phyloP scores from a whole-genome alignment of 371 early-diverging fungal species.

The Actinomortierella ambigua region DNA sequence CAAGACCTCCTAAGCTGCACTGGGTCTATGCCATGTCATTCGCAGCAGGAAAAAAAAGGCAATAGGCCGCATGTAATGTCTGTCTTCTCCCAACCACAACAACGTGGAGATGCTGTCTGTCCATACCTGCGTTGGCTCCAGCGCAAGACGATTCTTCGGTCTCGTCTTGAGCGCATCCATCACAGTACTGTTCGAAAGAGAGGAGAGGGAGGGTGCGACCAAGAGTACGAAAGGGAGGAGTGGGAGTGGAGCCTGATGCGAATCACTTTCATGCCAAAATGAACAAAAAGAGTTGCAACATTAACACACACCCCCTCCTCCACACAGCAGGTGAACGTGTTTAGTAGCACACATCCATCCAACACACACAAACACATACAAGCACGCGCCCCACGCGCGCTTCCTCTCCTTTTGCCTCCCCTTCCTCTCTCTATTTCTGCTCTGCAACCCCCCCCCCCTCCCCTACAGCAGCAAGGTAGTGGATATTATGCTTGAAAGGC shows the following conservation, averaged over 20 bases:
- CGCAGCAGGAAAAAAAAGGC: too few species aligned
- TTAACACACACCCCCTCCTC: too few species aligned
- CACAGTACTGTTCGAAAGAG: slow-evolving; percentile 17
- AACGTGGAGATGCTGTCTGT: neutral
- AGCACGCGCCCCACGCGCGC: too few species aligned
- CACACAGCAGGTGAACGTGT: too few species aligned
- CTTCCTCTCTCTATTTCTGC: neutral
- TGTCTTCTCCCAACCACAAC: neutral
- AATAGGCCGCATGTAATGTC: neutral
- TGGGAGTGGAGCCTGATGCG: neutral
- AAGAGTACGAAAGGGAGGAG: neutral
- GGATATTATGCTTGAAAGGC: too few species aligned
- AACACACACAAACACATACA: too few species aligned
- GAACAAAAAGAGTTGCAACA: too few species aligned
- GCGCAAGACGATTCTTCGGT: slow-evolving; percentile 36
- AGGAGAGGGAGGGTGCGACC: neutral
- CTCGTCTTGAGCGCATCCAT: slow-evolving; percentile 35
- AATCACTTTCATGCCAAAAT: too few species aligned
- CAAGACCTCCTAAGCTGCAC: neutral
- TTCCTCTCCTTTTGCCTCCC: neutral
- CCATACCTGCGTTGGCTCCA: slow-evolving; percentile 44
- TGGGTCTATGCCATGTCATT: neutral
- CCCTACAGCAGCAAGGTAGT: too few species aligned
- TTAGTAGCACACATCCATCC: too few species aligned
- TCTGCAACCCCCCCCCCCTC: too few species aligned